Base-by-base conservation (phyloP, 495 filamentous ascomycete genomes). In the Talaromyces trachyspermus region DNA sequence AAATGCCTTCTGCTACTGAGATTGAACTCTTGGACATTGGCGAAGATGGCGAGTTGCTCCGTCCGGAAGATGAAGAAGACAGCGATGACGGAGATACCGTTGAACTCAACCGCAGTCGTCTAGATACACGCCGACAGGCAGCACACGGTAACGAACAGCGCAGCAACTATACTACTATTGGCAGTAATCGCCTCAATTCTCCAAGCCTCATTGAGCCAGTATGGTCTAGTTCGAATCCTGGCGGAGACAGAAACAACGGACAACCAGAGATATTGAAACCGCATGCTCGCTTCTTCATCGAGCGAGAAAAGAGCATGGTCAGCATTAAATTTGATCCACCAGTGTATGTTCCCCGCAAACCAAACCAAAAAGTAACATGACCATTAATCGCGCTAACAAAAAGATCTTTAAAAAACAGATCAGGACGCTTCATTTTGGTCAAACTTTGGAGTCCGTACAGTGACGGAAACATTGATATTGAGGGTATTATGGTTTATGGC, bases 321-420 rank as follows among this genome's bases (percentile, higher is more conserved):
- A 89, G 81, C 52, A 80, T 97, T 51, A 82, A 78, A 52, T 97
- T 97, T 60, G 85, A 95, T 54, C 89, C 91, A 35, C 83, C 88
- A 24, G 79, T 92, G 67, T 94, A 81, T 60, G 78, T 68, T 6
- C 26, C 43, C 17, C 29, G 12, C n/a, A n/a, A n/a, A n/a, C n/a
- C n/a, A n/a, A n/a, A n/a, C n/a, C n/a, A n/a, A n/a, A n/a, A n/a
- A n/a, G n/a, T n/a, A n/a, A n/a, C n/a, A n/a, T n/a, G n/a, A n/a
- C 10, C n/a, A n/a, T 49, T 22, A 15, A 44, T 20, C 11, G 22
- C 25, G 38, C 18, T 43, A 18, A 43, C 23, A 46, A n/a, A 14
- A 20, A 14, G 25, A 51, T 25, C 9, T 19, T 36, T 5, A 33
- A 10, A 11, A 19, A 5, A 35, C 42, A 83, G 79, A 8, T 79